Percentiles rank a stretch among this genome's conserved stretches.
Evolutionary conservation across 1,139 yeast genomes (phyloP).

Genomic region (Suhomyces wounanorum): DNA sequence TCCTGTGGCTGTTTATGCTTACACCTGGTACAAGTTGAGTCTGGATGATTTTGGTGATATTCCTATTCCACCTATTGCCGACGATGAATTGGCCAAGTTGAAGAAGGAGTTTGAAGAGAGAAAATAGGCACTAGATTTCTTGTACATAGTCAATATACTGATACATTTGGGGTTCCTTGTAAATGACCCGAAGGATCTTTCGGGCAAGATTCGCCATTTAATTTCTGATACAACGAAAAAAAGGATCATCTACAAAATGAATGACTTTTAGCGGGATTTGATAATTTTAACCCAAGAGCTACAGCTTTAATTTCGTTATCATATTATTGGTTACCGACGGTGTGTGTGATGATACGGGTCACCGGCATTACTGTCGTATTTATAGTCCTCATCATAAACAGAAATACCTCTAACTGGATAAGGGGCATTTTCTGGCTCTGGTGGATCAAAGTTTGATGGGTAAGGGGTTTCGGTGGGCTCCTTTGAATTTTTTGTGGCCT

Average conservation of each 20-base stretch:
- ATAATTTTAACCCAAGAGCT: too few species aligned
- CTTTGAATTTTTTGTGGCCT: not conserved
- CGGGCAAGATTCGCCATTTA: too few species aligned
- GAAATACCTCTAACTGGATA: constrained; percentile 29
- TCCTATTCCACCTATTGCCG: constrained; percentile 90
- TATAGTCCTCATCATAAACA: constrained; percentile 16
- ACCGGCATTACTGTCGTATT: constrained; percentile 1
- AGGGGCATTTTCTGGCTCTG: constrained; percentile 15
- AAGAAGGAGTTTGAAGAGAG: constrained; percentile 59
- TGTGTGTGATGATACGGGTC: not conserved
- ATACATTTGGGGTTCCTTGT: not conserved
- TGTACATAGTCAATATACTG: constrained; percentile 4
- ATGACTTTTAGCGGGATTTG: too few species aligned
- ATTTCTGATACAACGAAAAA: too few species aligned
- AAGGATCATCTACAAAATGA: too few species aligned
- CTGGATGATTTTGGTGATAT: constrained; percentile 87
- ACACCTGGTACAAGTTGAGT: constrained; percentile 71
- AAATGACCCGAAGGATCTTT: not conserved
- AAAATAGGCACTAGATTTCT: not conserved
- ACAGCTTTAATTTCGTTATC: not conserved
- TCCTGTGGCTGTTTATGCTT: constrained; percentile 69
- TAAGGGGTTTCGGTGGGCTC: not conserved
- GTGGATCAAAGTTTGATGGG: constrained; percentile 4
- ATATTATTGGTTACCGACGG: not conserved
- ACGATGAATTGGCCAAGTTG: constrained; percentile 70